These are phyloP conservation scores for Blastobotrys serpentis DNA, from an alignment of 1,139 yeast species.

Conservation along the genomic window DNA sequence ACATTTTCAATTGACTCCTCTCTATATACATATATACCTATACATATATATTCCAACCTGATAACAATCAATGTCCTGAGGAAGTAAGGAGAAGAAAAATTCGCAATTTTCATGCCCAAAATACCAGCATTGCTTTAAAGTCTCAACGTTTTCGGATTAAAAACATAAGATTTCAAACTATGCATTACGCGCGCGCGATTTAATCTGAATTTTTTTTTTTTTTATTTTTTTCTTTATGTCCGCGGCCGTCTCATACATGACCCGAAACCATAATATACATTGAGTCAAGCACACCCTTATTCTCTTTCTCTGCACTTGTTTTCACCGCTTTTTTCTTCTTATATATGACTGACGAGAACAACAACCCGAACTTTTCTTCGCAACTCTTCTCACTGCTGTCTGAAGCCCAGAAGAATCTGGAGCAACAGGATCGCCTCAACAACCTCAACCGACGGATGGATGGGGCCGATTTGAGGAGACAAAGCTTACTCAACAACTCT, in stretches of 20 bases:
- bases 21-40: too few relatives aligned
- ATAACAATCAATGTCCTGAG: too few relatives aligned
- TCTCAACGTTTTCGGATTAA: too few relatives aligned
- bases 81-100: too few relatives aligned
- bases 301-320: background rate
- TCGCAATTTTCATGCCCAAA: too few relatives aligned
- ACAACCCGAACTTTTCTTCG: constrained; percentile 22
- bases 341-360: constrained; percentile 1
- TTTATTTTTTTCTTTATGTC: background rate
- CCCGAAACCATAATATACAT: background rate
- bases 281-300: background rate
- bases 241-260: background rate
- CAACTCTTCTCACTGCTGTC: constrained; percentile 29
- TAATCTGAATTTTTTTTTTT: background rate
- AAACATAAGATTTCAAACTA: too few relatives aligned
- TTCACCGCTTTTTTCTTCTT: background rate
- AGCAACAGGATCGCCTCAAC: constrained; percentile 25
- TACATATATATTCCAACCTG: too few relatives aligned
- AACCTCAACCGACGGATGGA: constrained; percentile 28
- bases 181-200: background rate
- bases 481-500: constrained; percentile 10
- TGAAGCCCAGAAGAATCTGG: constrained; percentile 29
- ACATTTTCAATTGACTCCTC: too few relatives aligned
- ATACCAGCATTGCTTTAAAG: too few relatives aligned
- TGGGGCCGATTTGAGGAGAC: constrained; percentile 17